Evolutionary conservation across 1,139 yeast genomes (phyloP).

Genomic region (Kurtzmaniella natalensis): DNA sequence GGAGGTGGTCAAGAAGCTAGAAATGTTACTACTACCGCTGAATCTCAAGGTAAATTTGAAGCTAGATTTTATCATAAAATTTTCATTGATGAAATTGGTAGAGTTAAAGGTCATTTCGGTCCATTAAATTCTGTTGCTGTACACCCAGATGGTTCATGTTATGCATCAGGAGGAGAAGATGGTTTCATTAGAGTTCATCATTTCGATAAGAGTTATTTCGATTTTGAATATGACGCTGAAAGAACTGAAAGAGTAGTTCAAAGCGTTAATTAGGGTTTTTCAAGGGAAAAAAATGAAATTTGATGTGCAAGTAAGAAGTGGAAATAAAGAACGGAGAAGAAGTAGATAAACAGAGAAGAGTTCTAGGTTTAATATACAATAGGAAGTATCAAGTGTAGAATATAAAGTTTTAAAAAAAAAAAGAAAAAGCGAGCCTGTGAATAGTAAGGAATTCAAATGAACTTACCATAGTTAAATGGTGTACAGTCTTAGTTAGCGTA

Average conservation of each 20-base stretch:
- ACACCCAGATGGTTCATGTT: slow-evolving; percentile 91
- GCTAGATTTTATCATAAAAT: slow-evolving; percentile 94
- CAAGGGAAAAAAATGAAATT: too few species aligned
- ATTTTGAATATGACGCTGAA: slow-evolving; percentile 89
- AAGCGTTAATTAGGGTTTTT: slow-evolving; percentile 18
- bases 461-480: too few species aligned
- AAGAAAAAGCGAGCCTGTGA: too few species aligned
- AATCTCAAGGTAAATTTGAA: slow-evolving; percentile 94
- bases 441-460: too few species aligned
- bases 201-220: slow-evolving; percentile 88
- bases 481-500: too few species aligned
- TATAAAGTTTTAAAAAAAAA: too few species aligned
- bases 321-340: too few species aligned
- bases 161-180: slow-evolving; percentile 97
- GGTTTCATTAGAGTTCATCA: slow-evolving; percentile 94
- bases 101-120: slow-evolving; percentile 98
- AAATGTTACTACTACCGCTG: slow-evolving; percentile 93
- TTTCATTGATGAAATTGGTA: slow-evolving; percentile 92
- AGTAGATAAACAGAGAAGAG: too few species aligned
- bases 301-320: too few species aligned
- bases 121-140: slow-evolving; percentile 92
- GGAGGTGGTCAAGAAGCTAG: slow-evolving; percentile 99
- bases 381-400: too few species aligned
- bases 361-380: too few species aligned
- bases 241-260: slow-evolving; percentile 60